Evolutionary conservation across 495 filamentous ascomycete genomes (phyloP).

Genomic region (Talaromyces thailandensis): DNA sequence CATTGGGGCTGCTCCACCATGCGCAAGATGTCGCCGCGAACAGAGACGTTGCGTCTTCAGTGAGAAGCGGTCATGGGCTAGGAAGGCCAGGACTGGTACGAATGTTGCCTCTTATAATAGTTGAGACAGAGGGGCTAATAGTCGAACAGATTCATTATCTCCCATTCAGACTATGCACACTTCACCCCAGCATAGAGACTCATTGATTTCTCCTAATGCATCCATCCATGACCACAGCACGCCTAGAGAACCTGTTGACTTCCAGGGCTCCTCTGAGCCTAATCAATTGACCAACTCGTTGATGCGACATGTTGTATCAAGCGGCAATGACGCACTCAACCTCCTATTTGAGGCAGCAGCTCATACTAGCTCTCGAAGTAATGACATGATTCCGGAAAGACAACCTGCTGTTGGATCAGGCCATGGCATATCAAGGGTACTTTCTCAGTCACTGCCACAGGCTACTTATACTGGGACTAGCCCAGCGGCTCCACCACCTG

Average conservation of each 20-base stretch:
- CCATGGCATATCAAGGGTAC: neutral
- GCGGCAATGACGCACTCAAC: conserved; percentile 45
- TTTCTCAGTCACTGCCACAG: conserved; percentile 1
- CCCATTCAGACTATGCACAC: neutral
- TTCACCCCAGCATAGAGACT: neutral
- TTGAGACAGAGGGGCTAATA: neutral
- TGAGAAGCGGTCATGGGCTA: conserved; percentile 53
- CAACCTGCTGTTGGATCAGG: neutral
- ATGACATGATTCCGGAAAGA: neutral
- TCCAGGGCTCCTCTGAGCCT: neutral
- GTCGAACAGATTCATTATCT: neutral
- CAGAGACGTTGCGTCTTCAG: conserved; percentile 89
- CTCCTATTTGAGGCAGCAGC: conserved; percentile 45
- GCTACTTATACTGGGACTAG: conserved; percentile 5
- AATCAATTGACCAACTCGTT: conserved; percentile 28
- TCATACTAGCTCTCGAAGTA: conserved; percentile 15
- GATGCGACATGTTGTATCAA: conserved; percentile 41
- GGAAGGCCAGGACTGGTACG: conserved; percentile 28
- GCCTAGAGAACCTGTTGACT: neutral
- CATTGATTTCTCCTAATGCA: neutral
- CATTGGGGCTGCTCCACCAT: conserved; percentile 67
- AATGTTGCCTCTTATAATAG: neutral
- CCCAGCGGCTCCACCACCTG: conserved; percentile 12
- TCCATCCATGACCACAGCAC: neutral
- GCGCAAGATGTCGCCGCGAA: conserved; percentile 84